phyloP scores from a whole-genome alignment of 768 basidiomycete species.

The Pulveroboletus frians region DNA sequence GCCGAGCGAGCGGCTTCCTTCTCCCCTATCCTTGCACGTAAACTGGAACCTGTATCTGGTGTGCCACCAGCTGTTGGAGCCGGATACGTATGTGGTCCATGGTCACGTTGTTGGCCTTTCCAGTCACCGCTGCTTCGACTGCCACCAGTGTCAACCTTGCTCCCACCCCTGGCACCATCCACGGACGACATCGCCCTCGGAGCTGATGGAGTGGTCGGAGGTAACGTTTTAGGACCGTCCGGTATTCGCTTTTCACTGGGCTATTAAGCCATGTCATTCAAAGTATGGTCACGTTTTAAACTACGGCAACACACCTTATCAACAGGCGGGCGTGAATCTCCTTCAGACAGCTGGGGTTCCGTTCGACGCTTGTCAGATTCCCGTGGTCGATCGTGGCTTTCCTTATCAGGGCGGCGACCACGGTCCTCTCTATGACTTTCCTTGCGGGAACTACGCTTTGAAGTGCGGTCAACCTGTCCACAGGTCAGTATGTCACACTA shows the following conservation, averaged over 20 bases:
- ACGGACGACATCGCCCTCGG: constrained; percentile 64
- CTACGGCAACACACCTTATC: constrained; percentile 52
- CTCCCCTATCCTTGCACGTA: constrained; percentile 58
- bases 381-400: constrained; percentile 58
- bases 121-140: constrained; percentile 46
- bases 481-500: constrained; percentile 9
- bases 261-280: constrained; percentile 27
- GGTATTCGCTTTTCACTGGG: constrained; percentile 50
- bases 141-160: constrained; percentile 36
- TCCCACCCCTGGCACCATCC: constrained; percentile 36
- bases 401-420: constrained; percentile 64
- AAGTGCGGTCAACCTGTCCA: constrained; percentile 59
- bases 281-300: background rate
- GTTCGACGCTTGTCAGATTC: constrained; percentile 65
- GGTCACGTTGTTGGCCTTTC: constrained; percentile 38
- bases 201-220: constrained; percentile 59
- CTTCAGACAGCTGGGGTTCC: constrained; percentile 55
- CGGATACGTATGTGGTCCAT: constrained; percentile 22
- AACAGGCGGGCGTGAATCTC: constrained; percentile 42
- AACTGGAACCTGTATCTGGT: constrained; percentile 32
- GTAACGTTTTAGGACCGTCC: constrained; percentile 51
- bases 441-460: constrained; percentile 80
- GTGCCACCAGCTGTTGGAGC: constrained; percentile 15
- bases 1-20: constrained; percentile 43
- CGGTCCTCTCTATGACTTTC: constrained; percentile 75